These are phyloP conservation scores for Piromyces finnis DNA, from an alignment of 192 early-diverging fungal species.

Conservation along the genomic window DNA sequence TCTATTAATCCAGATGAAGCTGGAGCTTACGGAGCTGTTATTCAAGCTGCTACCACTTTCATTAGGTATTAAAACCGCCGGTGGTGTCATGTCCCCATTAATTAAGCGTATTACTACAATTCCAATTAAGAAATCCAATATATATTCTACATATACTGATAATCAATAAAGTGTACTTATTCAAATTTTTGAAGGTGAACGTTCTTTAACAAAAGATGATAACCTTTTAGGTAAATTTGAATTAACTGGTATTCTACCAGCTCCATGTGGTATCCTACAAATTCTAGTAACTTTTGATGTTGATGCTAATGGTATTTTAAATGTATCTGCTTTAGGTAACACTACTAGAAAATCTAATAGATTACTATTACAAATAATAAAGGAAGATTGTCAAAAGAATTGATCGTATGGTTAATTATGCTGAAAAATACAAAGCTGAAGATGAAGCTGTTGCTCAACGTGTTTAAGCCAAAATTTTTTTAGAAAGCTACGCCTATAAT, in stretches of 20 bases:
- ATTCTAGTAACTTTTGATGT: slow-evolving; percentile 95
- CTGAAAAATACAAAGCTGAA: slow-evolving; percentile 63
- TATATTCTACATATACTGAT: slow-evolving; percentile 95
- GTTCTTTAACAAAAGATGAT: slow-evolving; percentile 94
- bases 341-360: slow-evolving; percentile 85
- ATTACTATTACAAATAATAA: slow-evolving; percentile 99
- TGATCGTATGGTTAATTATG: slow-evolving; percentile 85
- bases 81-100: slow-evolving; percentile 94
- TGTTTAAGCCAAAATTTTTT: slow-evolving; percentile 80
- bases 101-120: slow-evolving; percentile 97
- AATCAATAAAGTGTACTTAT: slow-evolving; percentile 97
- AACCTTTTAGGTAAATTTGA: slow-evolving; percentile 97
- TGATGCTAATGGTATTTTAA: slow-evolving; percentile 94
- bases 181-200: slow-evolving; percentile 96
- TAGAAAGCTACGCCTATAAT: slow-evolving; percentile 96
- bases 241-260: slow-evolving; percentile 89
- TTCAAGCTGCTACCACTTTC: slow-evolving; percentile 92
- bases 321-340: slow-evolving; percentile 88
- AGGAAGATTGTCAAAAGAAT: slow-evolving; percentile 97
- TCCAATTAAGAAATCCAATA: slow-evolving; percentile 94
- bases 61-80: slow-evolving; percentile 94
- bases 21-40: slow-evolving; percentile 95
- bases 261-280: slow-evolving; percentile 92
- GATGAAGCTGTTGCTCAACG: slow-evolving; percentile 85
- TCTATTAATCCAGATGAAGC: slow-evolving; percentile 95